Evolutionary conservation across 768 basidiomycete species (phyloP), one percentile per base, ranked within the genome.

Genomic region (Pulveroboletus frians): DNA sequence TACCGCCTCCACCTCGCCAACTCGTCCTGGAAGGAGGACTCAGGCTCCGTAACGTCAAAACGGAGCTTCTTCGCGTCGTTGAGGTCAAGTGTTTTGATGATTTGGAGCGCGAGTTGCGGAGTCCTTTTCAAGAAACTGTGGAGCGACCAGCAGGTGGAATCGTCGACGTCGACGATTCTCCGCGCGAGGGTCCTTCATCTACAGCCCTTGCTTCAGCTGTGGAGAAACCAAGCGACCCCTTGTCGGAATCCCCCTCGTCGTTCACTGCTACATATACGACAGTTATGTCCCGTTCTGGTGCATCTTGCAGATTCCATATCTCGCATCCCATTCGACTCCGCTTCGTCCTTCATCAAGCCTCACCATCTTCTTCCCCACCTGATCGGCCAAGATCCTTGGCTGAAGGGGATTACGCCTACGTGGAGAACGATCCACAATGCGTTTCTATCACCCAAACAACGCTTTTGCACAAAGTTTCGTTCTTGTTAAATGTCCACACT

Each of bases 281-380:
- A 3, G 74, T 84, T 43, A 73, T 97, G 23, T 84, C 91, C 11
- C 80, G 86, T 7, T 92, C 93, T 13, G 95, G 95, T 39, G 93
- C 92, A 37, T 86, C 91, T 17, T 92, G 92, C 65, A 84, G 92
- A 39, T 92, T 96, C 63, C 92, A 96, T 57, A 79, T 83, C 0
- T 76, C 79, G 39, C 78, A 77, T 13, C 76, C 86, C 4, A 78
- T 93, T 51, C 86, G 77, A 55, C 74, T 91, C 34, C 81, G 92
- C 4, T 88, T 97, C 51, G 72, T 94, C 26, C 73, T 97, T 14
- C 91, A 91, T 59, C 84, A 80, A 44, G 70, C 76, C 17, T 71
- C 74, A 4, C 72, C 77, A 17, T 67, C 73, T 43, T 64, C 71
- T 27, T 76, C 82, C n/a, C 75, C 81, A 14, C 57, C 74, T 21